These are phyloP conservation scores for Glycine latifolia DNA, from an alignment of 306 rosid species.

Conservation along the genomic window DNA sequence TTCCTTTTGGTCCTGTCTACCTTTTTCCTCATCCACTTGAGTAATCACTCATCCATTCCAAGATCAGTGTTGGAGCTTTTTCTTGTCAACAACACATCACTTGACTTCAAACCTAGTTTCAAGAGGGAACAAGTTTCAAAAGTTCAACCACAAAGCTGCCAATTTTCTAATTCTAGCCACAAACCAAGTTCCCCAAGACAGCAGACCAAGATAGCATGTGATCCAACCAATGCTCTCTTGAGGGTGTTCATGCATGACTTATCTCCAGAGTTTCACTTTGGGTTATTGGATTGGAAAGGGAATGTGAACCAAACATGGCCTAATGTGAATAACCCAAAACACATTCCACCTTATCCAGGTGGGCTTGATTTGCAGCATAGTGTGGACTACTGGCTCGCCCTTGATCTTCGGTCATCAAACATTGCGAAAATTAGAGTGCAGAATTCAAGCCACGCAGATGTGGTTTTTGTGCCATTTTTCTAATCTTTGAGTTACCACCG, in stretches of 20 bases:
- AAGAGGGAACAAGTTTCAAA: background rate
- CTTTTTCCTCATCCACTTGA: background rate
- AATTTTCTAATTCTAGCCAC: background rate
- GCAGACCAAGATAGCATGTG: background rate
- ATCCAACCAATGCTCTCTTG: background rate
- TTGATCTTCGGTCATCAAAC: constrained; percentile 17
- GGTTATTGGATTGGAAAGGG: constrained; percentile 29
- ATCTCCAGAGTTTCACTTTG: constrained; percentile 19
- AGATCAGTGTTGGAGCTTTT: background rate
- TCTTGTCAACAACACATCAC: constrained; percentile 7
- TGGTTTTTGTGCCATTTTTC: constrained; percentile 12
- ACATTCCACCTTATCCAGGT: constrained; percentile 1
- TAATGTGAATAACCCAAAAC: background rate
- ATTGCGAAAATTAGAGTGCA: background rate
- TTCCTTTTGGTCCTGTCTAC: background rate
- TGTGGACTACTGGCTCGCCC: constrained; percentile 24
- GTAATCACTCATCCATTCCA: background rate
- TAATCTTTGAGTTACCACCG: constrained; percentile 7
- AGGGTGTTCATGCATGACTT: constrained; percentile 23
- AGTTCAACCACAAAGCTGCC: too few relatives aligned
- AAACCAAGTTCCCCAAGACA: background rate
- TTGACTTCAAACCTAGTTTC: background rate
- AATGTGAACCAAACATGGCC: constrained; percentile 23
- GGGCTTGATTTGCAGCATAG: constrained; percentile 13
- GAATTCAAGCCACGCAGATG: constrained; percentile 2